Base-by-base conservation (phyloP, 75 land plant genomes). In the Pinus taeda region DNA sequence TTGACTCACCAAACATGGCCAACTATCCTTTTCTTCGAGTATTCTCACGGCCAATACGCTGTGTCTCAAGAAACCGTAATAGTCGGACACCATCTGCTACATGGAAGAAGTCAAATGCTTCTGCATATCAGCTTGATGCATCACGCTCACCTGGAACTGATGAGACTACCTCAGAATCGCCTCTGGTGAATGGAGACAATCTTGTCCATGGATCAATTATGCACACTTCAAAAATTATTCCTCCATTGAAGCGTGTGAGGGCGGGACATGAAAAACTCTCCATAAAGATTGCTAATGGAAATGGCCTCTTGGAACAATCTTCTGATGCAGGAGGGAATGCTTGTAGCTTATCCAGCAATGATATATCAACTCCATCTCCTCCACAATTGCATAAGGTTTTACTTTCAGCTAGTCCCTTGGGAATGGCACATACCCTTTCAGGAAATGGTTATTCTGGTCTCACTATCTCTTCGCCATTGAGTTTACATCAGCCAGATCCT, bases 61-160 rank as follows among this genome's bases (percentile, higher is more conserved):
- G 95, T 76, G 91, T 93, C 26, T 94, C 97, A 61, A 85, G 97
- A 37, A 90, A 80, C 74, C 87, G 88, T 37, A 90, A 75, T 85
- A 77, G 67, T 33, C 84, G 93, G 56, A 20, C 83, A 49, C 80
- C 85, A 57, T 26, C 85, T 80, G 75, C 63, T 29, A 56, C 72
- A 15, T 78, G 78, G 83, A 92, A 80, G 81, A 89, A 76, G 71
- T 55, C 78, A 53, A 53, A 57, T 24, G 37, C 82, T 76, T 37
- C 85, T 24, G 62, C 74, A 57, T 81, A 77, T 60, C 80, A 76
- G 33, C 63, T 61, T 56, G 83, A 86, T 79, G 82, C 83, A 57
- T 69, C 86, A 36, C 80, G 74, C 33, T 78, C 82, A 66, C 80
- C 77, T 22, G 82, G 73, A 45, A 75, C 71, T 7, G 82, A 89